Base-by-base conservation (phyloP, 2,329 filamentous ascomycete genomes). In the Talaromyces sp. region DNA sequence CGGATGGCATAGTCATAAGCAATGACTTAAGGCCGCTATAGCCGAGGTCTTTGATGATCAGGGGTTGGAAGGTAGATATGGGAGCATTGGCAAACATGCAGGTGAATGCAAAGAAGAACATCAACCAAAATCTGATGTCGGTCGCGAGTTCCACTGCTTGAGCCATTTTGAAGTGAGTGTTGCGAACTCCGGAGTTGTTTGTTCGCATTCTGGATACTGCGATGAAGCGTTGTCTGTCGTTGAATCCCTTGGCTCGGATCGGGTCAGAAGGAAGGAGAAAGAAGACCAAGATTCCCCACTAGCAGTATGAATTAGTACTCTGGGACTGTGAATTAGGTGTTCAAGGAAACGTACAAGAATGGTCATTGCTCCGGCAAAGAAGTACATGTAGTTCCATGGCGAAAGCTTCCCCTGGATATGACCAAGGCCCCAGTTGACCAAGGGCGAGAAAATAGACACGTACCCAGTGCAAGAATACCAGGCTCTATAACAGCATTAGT, bases 401-500 rank as follows among this genome's bases (percentile, higher is more conserved):
- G 45, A 25, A 25, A 62, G 31, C 5, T 49, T 53, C 17, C 60
- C 60, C 1, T 53, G 43, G 19, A 62, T 62, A 2, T 62, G 60
- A 8, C 60, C 60, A 22, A 62, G 45, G 2, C 60, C 47, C 45
- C 47, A 62, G 47, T 62, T 62, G 31, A 62, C 31, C 10, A 62
- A 36, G 7, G 60, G 60, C 3, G 60, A 62, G 45, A 62, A n/a
- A 25, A 51, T 19, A 13, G 45, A 53, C n/a, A 54, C 45, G n/a
- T 62, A 62, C 19, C 60, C 60, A 8, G 45, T 62, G 34, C 60
- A 62, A n/a, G n/a, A 62, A 25, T 54, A 62, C 60, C 60, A 62
- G n/a, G 31, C 45, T 0, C 60, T 47, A 25, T 25, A 25, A 10
- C 10, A 47, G 5, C 10, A 47, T 47, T 5, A 47, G 43, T 22